These are phyloP conservation scores for Colletotrichum plurivorum DNA, from an alignment of 2,329 filamentous ascomycete genomes.

Conservation along the genomic window DNA sequence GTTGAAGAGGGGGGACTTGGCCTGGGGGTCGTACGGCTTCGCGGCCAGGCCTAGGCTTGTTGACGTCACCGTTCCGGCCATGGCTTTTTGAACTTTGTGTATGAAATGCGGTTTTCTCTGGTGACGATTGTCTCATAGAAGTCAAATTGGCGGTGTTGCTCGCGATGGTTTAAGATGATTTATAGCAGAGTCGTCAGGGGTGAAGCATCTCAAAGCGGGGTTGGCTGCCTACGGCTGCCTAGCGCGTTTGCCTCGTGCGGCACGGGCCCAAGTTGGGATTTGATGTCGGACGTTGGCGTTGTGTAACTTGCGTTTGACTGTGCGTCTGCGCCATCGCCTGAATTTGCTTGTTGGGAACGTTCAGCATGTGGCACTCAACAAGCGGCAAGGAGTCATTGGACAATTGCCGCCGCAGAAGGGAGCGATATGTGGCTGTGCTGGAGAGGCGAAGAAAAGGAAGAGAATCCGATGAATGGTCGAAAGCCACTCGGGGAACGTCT, in stretches of 20 bases:
- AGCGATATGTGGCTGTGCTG: no score
- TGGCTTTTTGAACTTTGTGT: background rate
- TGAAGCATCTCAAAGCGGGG: conserved; percentile 17
- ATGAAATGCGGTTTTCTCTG: no score
- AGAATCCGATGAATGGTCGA: no score
- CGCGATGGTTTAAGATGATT: background rate
- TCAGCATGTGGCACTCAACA: no score
- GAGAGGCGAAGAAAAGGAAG: no score
- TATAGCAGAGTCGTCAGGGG: background rate
- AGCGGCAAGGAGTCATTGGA: no score
- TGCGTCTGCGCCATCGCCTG: no score
- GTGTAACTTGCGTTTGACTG: no score
- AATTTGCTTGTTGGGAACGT: no score
- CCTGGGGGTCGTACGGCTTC: conserved; percentile 6
- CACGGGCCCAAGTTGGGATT: background rate
- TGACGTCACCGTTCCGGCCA: background rate
- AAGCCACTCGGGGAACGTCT: no score
- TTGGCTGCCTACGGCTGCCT: conserved; percentile 26
- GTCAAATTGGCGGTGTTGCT: background rate
- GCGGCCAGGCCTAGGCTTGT: background rate
- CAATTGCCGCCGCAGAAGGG: no score
- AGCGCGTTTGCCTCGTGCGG: background rate
- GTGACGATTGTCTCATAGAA: background rate
- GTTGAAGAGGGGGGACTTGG: conserved; percentile 48
- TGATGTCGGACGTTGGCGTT: no score